Evolutionary conservation across 2,329 filamentous ascomycete species (phyloP).

Genomic region (Ciborinia camelliae): DNA sequence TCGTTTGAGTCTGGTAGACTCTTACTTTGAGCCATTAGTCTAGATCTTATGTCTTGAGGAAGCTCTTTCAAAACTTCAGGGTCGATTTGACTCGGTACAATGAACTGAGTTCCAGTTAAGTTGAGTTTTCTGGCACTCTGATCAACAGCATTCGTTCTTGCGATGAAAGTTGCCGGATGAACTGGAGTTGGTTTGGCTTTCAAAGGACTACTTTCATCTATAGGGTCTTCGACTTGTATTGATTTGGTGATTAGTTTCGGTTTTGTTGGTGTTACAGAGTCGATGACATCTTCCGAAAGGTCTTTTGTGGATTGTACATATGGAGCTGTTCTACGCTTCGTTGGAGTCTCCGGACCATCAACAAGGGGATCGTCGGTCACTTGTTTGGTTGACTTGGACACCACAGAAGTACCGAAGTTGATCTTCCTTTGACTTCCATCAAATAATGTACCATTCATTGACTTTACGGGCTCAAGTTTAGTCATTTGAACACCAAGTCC

Average conservation of each 20-base stretch:
- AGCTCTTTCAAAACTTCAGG: slow-evolving; percentile 78
- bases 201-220: slow-evolving; percentile 51
- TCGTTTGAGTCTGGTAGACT: slow-evolving; percentile 29
- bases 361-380: slow-evolving; percentile 39
- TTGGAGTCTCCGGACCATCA: slow-evolving; percentile 46
- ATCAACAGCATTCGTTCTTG: slow-evolving; percentile 46
- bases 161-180: slow-evolving; percentile 53
- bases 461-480: slow-evolving; percentile 78
- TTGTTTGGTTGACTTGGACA: slow-evolving; percentile 42
- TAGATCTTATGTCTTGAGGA: slow-evolving; percentile 76
- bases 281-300: slow-evolving; percentile 29
- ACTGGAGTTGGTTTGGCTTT: slow-evolving; percentile 45
- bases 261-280: slow-evolving; percentile 33
- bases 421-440: slow-evolving; percentile 79
- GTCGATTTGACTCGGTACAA: slow-evolving; percentile 81
- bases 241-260: slow-evolving; percentile 21
- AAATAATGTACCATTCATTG: slow-evolving; percentile 45
- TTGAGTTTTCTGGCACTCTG: slow-evolving; percentile 67
- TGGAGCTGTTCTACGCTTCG: slow-evolving; percentile 33
- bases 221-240: slow-evolving; percentile 45
- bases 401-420: slow-evolving; percentile 59
- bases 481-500: slow-evolving; percentile 92
- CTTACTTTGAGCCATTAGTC: slow-evolving; percentile 59
- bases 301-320: slow-evolving; percentile 13
- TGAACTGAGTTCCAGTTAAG: slow-evolving; percentile 82